Base-by-base conservation (phyloP, 306 rosid species). In the Abrus pulchellus region DNA sequence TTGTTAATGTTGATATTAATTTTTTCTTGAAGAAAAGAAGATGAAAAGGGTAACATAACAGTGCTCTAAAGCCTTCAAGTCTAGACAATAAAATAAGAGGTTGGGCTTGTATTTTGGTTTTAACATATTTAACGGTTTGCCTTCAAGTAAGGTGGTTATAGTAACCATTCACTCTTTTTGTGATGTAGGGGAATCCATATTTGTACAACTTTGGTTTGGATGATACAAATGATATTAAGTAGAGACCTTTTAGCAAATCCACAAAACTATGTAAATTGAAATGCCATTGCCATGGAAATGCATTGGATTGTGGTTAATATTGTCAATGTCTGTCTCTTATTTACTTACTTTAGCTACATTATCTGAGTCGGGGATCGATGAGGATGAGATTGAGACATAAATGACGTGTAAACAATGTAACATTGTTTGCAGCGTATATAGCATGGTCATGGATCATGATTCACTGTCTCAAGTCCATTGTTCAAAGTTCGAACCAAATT, bases 51-150 rank as follows among this genome's bases (percentile, higher is more conserved):
- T 55, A 30, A 33, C 30, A 44, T 7, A 41, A 33, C 2, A 79
- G 38, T 79, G 44, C 20, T 68, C 43, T 11, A 50, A 29, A 63
- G 30, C 66, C 13, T 8, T 11, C 49, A 74, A 50, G 28, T 30
- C 8, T 33, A n/a, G 41, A 78, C 0, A n/a, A 62, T 3, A 74
- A 53, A 73, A 36, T 71, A 47, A 48, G 74, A 50, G 91, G 87
- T 13, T 45, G 47, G 10, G 81, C 91, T 83, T 65, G 10, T 67
- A 72, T 87, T 83, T 63, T 82, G 84, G 84, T 63, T 53, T 56
- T 80, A 6, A 36, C 38, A 62, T 65, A 5, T 85, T 79, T 76
- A 7, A 79, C 33, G 86, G 86, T 69, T 72, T 32, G 20, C 83
- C 82, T 84, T 81, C 74, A 69, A 68, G 38, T 57, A 67, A 72